Evolutionary conservation across 1,284 basidiomycete species (phyloP).

Genomic region (Tilletia horrida): DNA sequence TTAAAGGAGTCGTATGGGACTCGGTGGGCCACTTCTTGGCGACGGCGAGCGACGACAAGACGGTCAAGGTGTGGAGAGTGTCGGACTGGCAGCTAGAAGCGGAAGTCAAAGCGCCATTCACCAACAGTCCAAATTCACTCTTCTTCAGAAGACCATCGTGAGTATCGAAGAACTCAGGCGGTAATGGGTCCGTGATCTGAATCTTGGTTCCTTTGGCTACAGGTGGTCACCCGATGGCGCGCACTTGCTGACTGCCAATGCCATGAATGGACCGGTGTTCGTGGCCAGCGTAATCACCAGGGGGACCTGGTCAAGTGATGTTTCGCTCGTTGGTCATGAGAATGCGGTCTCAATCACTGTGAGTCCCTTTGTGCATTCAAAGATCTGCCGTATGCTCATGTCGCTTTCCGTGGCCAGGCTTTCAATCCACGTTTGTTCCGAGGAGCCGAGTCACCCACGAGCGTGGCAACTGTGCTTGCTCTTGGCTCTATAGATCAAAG

Average conservation of each 20-base stretch:
- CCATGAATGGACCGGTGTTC: conserved; percentile 95
- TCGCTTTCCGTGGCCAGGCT: conserved; percentile 20
- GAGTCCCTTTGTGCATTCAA: neutral
- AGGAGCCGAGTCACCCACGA: conserved; percentile 26
- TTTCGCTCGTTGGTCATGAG: conserved; percentile 88
- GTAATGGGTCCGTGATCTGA: neutral
- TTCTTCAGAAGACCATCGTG: conserved; percentile 89
- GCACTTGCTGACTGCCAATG: conserved; percentile 92
- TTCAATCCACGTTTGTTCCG: conserved; percentile 49
- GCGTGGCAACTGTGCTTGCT: conserved; percentile 39
- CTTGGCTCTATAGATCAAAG: conserved; percentile 40
- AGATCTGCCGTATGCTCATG: neutral
- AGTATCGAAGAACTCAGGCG: conserved; percentile 30
- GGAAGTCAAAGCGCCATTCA: conserved; percentile 82
- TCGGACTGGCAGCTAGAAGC: conserved; percentile 83
- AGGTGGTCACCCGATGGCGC: conserved; percentile 99
- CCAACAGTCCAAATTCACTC: conserved; percentile 86
- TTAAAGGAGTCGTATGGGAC: conserved; percentile 98
- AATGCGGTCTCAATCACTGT: conserved; percentile 86
- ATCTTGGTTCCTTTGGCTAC: conserved; percentile 13
- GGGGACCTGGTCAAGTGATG: conserved; percentile 59
- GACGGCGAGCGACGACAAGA: conserved; percentile 83
- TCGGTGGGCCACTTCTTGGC: conserved; percentile 86
- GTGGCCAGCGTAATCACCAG: conserved; percentile 91
- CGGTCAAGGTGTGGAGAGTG: conserved; percentile 93